Evolutionary conservation across 768 basidiomycete genomes (phyloP), one percentile per base, ranked within the genome.

Genomic region (Amylocystis lapponica): DNA sequence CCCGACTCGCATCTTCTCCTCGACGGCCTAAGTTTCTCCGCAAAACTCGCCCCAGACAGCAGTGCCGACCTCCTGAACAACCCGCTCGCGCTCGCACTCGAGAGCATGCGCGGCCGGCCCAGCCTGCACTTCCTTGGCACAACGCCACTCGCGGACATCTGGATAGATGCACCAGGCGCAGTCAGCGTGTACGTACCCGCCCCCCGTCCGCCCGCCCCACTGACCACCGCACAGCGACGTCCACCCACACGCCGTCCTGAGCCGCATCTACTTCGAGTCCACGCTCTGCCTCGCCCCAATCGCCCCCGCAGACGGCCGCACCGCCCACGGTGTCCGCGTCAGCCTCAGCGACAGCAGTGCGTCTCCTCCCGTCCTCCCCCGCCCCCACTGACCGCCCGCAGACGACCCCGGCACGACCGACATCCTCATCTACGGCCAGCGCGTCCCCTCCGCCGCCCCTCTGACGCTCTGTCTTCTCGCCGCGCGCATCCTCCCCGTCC

Each of bases 31-130:
- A 82, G 82, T 2, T 88, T 89, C 54, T 70, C 74, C 3, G 46
- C 50, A 1, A 33, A 27, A 9, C 32, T 45, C 3, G 26, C 17
- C 14, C 37, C 13, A n/a, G 43, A 21, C 13, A 45, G 34, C 20
- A 52, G 34, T 13, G 39, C 49, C 2, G 45, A 53, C 14, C 64
- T 89, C 12, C 68, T 88, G 17, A 67, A 82, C 48, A 86, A 83
- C 49, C 79, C 81, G 0, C 66, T 88, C 11, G 81, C 86, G 3
- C 61, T 88, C 17, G 79, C 83, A 0, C 58, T 89, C 39, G 86
- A 88, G 62, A 85, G 79, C 60, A 86, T 89, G 84, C 84, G 85
- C 29, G 82, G 84, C 14, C 63, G 83, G 16, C 81, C 80, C 1
- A 73, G 74, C 20, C 62, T 89, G 16, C 69, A 76, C 27, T 72